Percentiles rank a stretch among this genome's conserved stretches.
Conservation (phyloP, 2,329 filamentous ascomycete genomes). For the Shiraia sp. region DNA sequence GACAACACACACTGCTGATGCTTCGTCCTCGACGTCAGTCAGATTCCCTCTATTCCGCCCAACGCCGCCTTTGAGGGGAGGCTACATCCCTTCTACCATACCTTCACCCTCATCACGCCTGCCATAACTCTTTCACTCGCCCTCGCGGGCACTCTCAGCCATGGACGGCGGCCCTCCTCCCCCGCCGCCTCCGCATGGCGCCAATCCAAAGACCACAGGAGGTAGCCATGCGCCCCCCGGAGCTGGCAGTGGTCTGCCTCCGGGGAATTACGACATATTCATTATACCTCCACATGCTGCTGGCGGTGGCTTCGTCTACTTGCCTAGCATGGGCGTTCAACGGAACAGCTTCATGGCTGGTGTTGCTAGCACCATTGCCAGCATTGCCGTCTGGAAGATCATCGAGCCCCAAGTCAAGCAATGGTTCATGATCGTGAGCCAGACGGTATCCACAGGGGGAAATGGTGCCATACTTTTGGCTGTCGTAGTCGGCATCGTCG, state of each 20-base stretch:
- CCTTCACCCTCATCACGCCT: conserved; percentile 7
- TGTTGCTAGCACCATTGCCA: conserved; percentile 73
- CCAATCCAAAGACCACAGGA: conserved; percentile 66
- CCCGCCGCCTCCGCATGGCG: conserved; percentile 84
- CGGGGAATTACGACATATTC: conserved; percentile 96
- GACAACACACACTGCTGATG: conserved; percentile 27
- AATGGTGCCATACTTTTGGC: conserved; percentile 74
- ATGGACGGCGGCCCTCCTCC: conserved; percentile 61
- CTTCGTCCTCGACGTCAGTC: conserved; percentile 22
- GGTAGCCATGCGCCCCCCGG: conserved; percentile 29
- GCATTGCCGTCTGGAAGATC: conserved; percentile 72
- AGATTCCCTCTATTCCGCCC: not conserved
- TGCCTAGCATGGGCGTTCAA: conserved; percentile 85
- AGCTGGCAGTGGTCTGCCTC: conserved; percentile 65
- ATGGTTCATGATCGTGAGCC: conserved; percentile 73
- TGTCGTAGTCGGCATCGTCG: conserved; percentile 72
- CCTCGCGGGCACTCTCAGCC: conserved; percentile 29
- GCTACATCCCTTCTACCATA: not conserved
- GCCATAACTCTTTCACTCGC: conserved; percentile 21
- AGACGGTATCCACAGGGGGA: conserved; percentile 60
- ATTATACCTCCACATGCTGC: conserved; percentile 91
- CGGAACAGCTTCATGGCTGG: conserved; percentile 91
- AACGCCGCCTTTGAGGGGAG: not conserved
- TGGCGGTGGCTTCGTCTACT: conserved; percentile 86
- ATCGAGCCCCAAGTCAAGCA: conserved; percentile 73